Conservation (phyloP, 768 basidiomycete species). For the Tulasnella sp. region DNA sequence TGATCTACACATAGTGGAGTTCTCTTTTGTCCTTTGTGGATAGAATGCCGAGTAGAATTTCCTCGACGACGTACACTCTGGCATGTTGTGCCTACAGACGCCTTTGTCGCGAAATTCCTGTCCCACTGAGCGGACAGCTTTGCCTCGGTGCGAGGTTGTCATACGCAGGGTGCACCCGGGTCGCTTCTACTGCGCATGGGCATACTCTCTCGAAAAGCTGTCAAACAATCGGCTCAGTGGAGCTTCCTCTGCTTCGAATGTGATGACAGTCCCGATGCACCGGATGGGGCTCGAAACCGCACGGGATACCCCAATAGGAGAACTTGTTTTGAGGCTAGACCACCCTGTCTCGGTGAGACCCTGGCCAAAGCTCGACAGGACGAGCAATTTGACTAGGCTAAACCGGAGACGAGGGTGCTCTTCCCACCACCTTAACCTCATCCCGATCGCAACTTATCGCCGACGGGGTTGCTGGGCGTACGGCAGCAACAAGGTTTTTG, state of each 20-base stretch:
- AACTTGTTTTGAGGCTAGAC: neutral
- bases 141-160: neutral
- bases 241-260: neutral
- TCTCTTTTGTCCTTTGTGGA: neutral
- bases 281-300: neutral
- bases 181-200: neutral
- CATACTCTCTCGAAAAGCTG: neutral
- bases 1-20: neutral
- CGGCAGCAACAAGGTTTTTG: neutral
- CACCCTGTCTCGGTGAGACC: constrained; percentile 5
- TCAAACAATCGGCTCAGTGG: neutral
- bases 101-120: neutral
- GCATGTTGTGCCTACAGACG: neutral
- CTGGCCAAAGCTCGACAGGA: neutral
- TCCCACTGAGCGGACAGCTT: neutral
- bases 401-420: neutral
- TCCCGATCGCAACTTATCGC: constrained; percentile 3
- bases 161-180: neutral
- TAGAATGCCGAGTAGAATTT: neutral
- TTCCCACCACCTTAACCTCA: neutral
- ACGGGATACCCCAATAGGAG: neutral
- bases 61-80: neutral
- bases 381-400: constrained; percentile 4
- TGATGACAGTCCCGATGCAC: neutral
- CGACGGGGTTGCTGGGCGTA: neutral